These are phyloP conservation scores for Leucoagaricus sp. DNA, from an alignment of 1,284 basidiomycete genomes.

Conservation along the genomic window DNA sequence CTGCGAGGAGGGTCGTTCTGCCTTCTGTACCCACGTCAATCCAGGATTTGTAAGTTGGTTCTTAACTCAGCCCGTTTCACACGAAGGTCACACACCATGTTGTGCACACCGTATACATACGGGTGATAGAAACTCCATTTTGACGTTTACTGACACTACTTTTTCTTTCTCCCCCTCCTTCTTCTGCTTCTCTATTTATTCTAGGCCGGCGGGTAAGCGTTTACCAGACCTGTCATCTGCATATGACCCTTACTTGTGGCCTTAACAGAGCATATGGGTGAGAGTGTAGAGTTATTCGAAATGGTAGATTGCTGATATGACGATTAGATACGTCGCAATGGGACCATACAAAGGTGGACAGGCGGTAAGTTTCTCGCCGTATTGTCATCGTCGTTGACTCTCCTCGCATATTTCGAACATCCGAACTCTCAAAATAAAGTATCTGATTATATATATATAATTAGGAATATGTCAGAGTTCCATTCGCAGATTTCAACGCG, in stretches of 20 bases:
- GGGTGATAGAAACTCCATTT: not conserved
- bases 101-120: too few species aligned
- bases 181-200: not conserved
- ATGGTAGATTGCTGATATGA: not conserved
- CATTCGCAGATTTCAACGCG: conserved; percentile 56
- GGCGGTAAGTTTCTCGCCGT: conserved; percentile 41
- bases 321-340: conserved; percentile 48
- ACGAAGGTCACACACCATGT: not conserved
- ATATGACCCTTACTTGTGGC: not conserved
- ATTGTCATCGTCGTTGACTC: not conserved
- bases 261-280: conserved; percentile 44
- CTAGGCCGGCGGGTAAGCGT: conserved; percentile 43
- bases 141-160: too few species aligned
- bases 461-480: conserved; percentile 54
- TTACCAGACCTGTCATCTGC: conserved; percentile 1
- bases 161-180: too few species aligned
- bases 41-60: conserved; percentile 49
- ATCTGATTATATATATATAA: too few species aligned
- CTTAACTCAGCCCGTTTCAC: not conserved
- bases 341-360: conserved; percentile 54
- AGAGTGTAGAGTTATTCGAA: conserved; percentile 5
- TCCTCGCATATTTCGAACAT: too few species aligned
- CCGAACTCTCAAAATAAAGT: too few species aligned
- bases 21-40: conserved; percentile 55
- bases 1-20: conserved; percentile 51